Evolutionary conservation across 345 rosid genomes (phyloP).

Genomic region (Draba incana): DNA sequence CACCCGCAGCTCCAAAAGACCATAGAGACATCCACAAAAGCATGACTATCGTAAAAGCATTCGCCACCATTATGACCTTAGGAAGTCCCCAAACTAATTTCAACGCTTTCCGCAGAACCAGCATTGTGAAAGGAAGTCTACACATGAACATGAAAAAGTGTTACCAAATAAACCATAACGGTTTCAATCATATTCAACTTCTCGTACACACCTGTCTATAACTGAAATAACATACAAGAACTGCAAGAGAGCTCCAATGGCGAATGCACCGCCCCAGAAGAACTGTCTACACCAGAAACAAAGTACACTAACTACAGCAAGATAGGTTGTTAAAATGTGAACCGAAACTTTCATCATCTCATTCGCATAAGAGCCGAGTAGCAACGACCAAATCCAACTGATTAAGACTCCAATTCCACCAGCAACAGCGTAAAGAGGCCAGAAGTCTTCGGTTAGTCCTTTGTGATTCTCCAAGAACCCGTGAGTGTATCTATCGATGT

Average conservation of each 20-base stretch:
- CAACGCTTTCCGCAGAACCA: conserved; percentile 83
- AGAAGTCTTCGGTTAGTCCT: conserved; percentile 78
- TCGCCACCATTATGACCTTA: conserved; percentile 76
- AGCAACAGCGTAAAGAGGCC: conserved; percentile 90
- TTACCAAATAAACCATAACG: conserved; percentile 13
- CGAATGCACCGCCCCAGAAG: conserved; percentile 89
- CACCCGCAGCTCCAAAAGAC: conserved; percentile 94
- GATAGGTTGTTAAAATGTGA: conserved; percentile 87
- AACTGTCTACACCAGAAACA: conserved; percentile 83
- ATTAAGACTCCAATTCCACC: conserved; percentile 74
- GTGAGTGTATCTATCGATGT: conserved; percentile 62
- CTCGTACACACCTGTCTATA: conserved; percentile 72
- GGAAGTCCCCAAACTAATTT: conserved; percentile 94
- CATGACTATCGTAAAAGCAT: conserved; percentile 73
- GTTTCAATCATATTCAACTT: not conserved
- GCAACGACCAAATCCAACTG: conserved; percentile 78
- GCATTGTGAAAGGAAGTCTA: conserved; percentile 92
- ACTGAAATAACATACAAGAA: conserved; percentile 95
- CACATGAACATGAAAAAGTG: conserved; percentile 8
- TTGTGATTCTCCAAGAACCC: conserved; percentile 46
- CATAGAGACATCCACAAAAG: conserved; percentile 90
- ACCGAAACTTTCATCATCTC: conserved; percentile 90
- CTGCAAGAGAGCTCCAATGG: conserved; percentile 79
- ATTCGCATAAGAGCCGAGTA: conserved; percentile 74
- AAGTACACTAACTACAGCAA: conserved; percentile 85